Evolutionary conservation across 805 yeast species (phyloP).

Genomic region (Kluyveromyces siamensis): DNA sequence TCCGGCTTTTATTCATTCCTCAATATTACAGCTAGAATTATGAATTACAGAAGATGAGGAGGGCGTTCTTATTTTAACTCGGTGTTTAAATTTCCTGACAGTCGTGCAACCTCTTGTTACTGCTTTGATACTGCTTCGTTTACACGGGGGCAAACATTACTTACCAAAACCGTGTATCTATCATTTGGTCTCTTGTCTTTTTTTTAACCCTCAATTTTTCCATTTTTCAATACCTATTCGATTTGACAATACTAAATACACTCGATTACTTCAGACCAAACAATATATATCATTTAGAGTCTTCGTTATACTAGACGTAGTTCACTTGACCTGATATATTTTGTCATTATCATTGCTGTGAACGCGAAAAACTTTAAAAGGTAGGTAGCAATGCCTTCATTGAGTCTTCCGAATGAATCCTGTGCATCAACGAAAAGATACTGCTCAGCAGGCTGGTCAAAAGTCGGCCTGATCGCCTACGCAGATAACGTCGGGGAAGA

Average conservation of each 20-base stretch:
- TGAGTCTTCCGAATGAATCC: neutral
- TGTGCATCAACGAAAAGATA: neutral
- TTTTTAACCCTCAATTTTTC: neutral
- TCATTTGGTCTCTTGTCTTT: too few species aligned
- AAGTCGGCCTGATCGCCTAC: conserved; percentile 77
- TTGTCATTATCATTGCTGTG: neutral
- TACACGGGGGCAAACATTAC: too few species aligned
- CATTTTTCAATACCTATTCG: neutral
- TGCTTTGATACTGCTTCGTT: neutral
- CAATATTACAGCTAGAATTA: neutral
- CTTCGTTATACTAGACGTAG: too few species aligned
- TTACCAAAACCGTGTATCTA: too few species aligned
- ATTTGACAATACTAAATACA: too few species aligned
- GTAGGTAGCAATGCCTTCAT: neutral
- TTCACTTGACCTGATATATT: neutral
- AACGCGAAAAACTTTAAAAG: neutral
- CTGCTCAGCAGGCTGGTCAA: conserved; percentile 59
- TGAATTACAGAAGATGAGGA: too few species aligned
- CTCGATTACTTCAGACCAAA: neutral
- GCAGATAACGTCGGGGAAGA: conserved; percentile 32
- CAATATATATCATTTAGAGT: neutral
- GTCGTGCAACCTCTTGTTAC: neutral
- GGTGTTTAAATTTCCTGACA: neutral
- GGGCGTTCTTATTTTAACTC: too few species aligned
- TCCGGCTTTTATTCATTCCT: neutral